Percentiles rank a stretch among this genome's conserved stretches.
These are phyloP conservation scores for Calonectria ilicicola DNA, from an alignment of 2,329 filamentous ascomycete species.

Conservation along the genomic window DNA sequence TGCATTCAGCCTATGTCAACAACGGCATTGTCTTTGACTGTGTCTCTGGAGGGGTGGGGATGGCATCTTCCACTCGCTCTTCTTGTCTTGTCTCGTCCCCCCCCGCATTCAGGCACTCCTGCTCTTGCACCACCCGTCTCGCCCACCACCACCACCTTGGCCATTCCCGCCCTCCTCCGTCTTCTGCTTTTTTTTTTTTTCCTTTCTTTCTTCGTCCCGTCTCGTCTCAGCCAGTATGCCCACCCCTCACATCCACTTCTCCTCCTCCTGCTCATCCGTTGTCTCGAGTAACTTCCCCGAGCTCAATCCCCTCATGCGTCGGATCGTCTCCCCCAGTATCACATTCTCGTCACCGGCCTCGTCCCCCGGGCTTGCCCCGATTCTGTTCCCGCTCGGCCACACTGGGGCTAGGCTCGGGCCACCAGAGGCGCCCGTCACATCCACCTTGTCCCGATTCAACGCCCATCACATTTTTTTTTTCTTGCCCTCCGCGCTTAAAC, in stretches of 20 bases:
- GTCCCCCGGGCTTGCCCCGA: neutral
- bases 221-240: neutral
- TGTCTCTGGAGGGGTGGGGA: neutral
- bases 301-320: neutral
- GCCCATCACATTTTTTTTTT: conserved; percentile 18
- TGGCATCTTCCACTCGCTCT: neutral
- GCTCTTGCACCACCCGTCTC: neutral
- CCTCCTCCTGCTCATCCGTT: neutral
- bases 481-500: conserved; percentile 37
- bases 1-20: conserved; percentile 10
- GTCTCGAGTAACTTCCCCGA: conserved; percentile 14
- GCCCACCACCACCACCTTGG: neutral
- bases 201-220: neutral
- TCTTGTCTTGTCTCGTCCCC: neutral
- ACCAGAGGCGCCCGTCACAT: conserved; percentile 31
- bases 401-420: conserved; percentile 34
- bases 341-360: conserved; percentile 14
- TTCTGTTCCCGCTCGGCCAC: conserved; percentile 13
- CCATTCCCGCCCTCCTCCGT: neutral
- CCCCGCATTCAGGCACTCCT: neutral
- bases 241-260: neutral
- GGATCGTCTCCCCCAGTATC: conserved; percentile 2
- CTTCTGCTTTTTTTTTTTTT: neutral
- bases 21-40: neutral
- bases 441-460: conserved; percentile 32